Base-by-base conservation (phyloP, 139 green algal species). In the Chlorella ohadii region DNA sequence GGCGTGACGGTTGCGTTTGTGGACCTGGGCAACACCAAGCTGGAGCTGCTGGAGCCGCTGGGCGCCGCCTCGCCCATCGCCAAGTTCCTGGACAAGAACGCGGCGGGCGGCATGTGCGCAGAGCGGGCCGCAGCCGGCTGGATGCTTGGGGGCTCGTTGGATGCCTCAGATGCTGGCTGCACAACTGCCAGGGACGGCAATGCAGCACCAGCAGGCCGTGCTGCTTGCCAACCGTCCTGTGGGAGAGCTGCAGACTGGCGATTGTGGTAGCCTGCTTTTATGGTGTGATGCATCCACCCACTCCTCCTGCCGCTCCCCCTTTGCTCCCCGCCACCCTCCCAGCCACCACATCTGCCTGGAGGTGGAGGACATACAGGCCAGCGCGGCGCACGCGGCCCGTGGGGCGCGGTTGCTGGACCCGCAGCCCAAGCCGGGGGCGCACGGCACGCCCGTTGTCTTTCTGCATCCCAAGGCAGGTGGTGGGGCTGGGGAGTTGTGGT, bases 1-100 rank as follows among this genome's bases (percentile, higher is more conserved):
- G 91, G 91, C 25, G 91, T 94, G 61, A 90, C 73, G 3, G 91
- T 95, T 1, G 90, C 89, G 15, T 94, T 94, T 90, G 92, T 94
- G 67, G 51, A 94, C 70, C 83, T 94, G 72, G 33, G 72, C 59
- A 94, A 93, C 84, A 84, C 84, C 25, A 94, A 93, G 59, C 83
- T 94, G 38, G 91, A 94, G 86, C 88, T 94, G 39, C 63, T 94
- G 64, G 88, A 94, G 38, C 91, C 91, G 19, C 85, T 95, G 31
- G 91, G 91, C 1, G 39, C 78, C 39, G 72, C 59, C 17, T 94
- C 90, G 4, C 91, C 91, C 70, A 89, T 94, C 11, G 63, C 85
- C 2, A 84, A 78, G 25, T 94, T 94, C 67, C 79, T 95, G 47
- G 79, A 85, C 16, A 88, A 91, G 16, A 93, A 94, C 65, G 83